A percentile compares a stretch with the other conserved stretches of the same genome.
Conservation (phyloP, 306 rosid species). For the Sicyos baderoa region DNA sequence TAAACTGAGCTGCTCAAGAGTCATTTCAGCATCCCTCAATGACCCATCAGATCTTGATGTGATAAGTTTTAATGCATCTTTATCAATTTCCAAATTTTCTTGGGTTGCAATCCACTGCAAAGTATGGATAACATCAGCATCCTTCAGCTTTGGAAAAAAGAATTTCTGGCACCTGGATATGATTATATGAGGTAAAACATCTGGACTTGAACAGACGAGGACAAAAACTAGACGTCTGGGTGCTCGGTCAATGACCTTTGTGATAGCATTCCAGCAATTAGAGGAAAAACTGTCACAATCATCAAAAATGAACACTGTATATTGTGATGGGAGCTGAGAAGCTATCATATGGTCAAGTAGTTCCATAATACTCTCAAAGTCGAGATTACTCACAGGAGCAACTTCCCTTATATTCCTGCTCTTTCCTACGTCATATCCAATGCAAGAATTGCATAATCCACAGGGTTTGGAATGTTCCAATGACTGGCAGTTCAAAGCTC, state of each 20-base stretch:
- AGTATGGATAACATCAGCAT: constrained; percentile 70
- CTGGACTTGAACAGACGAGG: constrained; percentile 92
- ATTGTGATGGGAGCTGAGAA: constrained; percentile 67
- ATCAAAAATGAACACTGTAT: constrained; percentile 81
- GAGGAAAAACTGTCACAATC: constrained; percentile 76
- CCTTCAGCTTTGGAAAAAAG: constrained; percentile 92
- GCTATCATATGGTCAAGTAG: constrained; percentile 67
- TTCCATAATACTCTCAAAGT: constrained; percentile 77
- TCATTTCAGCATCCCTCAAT: constrained; percentile 96
- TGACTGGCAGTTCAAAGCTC: constrained; percentile 89
- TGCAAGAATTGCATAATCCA: constrained; percentile 85
- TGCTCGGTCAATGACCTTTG: constrained; percentile 96
- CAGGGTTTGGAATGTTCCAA: constrained; percentile 77
- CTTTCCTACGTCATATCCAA: constrained; percentile 71
- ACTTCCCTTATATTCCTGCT: constrained; percentile 73
- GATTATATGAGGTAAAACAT: constrained; percentile 92
- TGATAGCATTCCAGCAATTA: constrained; percentile 89
- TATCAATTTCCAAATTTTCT: constrained; percentile 83
- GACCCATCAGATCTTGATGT: constrained; percentile 96
- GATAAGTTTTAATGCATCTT: constrained; percentile 89
- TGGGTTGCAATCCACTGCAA: constrained; percentile 72
- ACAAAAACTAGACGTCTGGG: constrained; percentile 94
- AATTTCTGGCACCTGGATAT: constrained; percentile 96
- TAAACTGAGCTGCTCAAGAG: constrained; percentile 92
- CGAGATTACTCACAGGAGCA: constrained; percentile 82